Evolutionary conservation across 305 asterid genomes (phyloP).

Genomic region (Solanum hybrid): DNA sequence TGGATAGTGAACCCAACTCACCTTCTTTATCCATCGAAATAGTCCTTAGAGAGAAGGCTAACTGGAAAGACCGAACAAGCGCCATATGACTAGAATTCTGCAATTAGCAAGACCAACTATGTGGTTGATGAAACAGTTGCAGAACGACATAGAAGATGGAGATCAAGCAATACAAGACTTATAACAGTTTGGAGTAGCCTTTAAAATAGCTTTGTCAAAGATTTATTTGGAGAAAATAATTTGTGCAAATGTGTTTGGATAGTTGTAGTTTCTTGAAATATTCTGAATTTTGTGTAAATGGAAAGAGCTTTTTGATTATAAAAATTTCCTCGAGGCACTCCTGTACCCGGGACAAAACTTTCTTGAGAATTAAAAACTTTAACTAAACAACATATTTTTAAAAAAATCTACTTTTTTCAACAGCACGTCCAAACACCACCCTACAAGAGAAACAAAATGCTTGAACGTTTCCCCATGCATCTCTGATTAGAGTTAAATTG

Average conservation of each 20-base stretch:
- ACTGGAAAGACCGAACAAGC: conserved; percentile 40
- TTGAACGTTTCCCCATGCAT: neutral
- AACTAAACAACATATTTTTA: neutral
- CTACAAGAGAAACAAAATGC: neutral
- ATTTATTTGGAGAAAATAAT: neutral
- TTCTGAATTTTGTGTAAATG: neutral
- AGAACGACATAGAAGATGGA: neutral
- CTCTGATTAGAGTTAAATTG: neutral
- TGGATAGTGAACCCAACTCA: conserved; percentile 15
- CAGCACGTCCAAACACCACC: neutral
- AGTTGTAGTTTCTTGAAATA: neutral
- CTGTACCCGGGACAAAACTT: neutral
- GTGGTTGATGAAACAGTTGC: neutral
- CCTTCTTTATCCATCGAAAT: conserved; percentile 34
- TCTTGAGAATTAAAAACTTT: neutral
- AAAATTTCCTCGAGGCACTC: neutral
- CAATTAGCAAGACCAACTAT: neutral
- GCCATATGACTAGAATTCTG: conserved; percentile 41
- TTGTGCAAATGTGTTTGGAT: neutral
- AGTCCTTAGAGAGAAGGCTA: conserved; percentile 40
- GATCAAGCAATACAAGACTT: neutral
- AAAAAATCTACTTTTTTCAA: neutral
- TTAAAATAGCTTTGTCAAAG: neutral
- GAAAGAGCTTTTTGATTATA: neutral
- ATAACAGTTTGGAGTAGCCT: neutral